Evolutionary conservation across 139 green algal species (phyloP), one percentile per base, ranked within the genome.

Genomic region (Chlorella ohadii): DNA sequence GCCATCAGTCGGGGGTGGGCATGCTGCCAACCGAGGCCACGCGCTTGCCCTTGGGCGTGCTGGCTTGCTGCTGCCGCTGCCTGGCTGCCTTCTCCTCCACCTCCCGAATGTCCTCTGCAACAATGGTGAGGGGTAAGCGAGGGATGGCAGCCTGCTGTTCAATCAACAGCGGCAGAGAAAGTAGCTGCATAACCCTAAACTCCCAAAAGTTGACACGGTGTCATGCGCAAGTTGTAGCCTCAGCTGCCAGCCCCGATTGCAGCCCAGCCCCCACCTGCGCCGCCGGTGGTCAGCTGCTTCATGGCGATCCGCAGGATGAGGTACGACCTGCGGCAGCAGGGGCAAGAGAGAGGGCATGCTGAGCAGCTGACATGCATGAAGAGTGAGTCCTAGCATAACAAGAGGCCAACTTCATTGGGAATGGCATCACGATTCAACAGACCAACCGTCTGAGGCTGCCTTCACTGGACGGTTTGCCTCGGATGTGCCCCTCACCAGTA

Each of bases 401-500:
- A n/a, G n/a, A n/a, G n/a, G n/a, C n/a, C n/a, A n/a, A n/a, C n/a
- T n/a, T n/a, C n/a, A n/a, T n/a, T n/a, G n/a, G n/a, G n/a, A n/a
- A n/a, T n/a, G n/a, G n/a, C n/a, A n/a, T n/a, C n/a, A n/a, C n/a
- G n/a, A n/a, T n/a, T n/a, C n/a, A n/a, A n/a, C n/a, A n/a, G n/a
- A n/a, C n/a, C n/a, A n/a, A n/a, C n/a, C n/a, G n/a, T n/a, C n/a
- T n/a, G n/a, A n/a, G n/a, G n/a, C n/a, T n/a, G n/a, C n/a, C n/a
- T n/a, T n/a, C n/a, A n/a, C n/a, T n/a, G n/a, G n/a, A n/a, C n/a
- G n/a, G n/a, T n/a, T n/a, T n/a, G n/a, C n/a, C n/a, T n/a, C n/a
- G n/a, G n/a, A n/a, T n/a, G n/a, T n/a, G n/a, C n/a, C 12, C 5
- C 84, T 79, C 66, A 95, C 95, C 95, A 98, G 89, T 97, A 98